Evolutionary conservation across 805 yeast species (phyloP), one percentile per base, ranked within the genome.

Genomic region (Cyberlindnera subsufficiens): DNA sequence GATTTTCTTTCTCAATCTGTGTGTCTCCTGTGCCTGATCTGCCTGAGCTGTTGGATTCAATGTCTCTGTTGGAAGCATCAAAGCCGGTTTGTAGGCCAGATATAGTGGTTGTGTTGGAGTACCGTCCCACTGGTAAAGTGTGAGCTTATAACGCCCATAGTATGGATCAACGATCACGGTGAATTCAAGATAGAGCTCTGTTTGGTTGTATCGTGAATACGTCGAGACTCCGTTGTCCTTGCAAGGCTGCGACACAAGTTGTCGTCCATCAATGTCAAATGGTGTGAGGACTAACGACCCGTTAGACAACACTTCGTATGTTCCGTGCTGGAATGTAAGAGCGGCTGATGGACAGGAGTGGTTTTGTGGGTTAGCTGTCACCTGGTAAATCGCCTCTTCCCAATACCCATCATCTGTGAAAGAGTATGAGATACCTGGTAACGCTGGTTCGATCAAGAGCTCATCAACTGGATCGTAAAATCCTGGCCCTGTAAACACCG

Each of bases 401-500:
- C 74, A 93, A 62, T 70, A 78, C 5, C 98, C 98, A 65, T 93
- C 98, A 19, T 75, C 82, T 1, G 97, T 90, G 70, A 93, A 93
- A 2, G 96, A 87, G 65, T 82, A 87, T 5, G 95, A 82, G 42
- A 91, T 77, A 32, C 99, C 99, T 2, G 99, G 96, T 34, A 93
- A 72, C 8, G 90, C 91, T 2, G 99, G 99, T 62, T 93, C 99
- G 47, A 89, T 86, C 44, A 93, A 69, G 15, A 91, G 75, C 64
- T 93, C 99, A 60, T 91, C 96, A 25, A 89, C 85, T 3, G 99
- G 99, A 63, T 93, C 98, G 61, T 78, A 93, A 60, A 93, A 93
- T 2, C 90, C 85, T 6, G 98, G 96, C 0, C 99, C 99, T 1
- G 99, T 93, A 68, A 91, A 82, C 7, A 93, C 99, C 11, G 95